Conservation (phyloP, 2,329 filamentous ascomycete species). For the Aureobasidium zeae region DNA sequence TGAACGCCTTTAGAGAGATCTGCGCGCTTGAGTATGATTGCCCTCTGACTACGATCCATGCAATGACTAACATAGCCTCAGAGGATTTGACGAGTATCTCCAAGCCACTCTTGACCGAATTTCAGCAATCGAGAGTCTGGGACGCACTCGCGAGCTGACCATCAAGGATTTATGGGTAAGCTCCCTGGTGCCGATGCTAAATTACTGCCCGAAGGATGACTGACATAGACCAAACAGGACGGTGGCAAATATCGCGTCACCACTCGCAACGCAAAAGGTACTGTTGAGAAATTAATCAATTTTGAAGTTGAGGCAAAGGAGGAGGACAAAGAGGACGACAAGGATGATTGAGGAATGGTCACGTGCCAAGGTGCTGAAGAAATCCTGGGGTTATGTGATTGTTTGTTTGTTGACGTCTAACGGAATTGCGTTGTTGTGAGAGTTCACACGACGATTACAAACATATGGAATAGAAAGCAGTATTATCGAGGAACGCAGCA, state of each 20-base stretch:
- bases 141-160: slow-evolving; percentile 86
- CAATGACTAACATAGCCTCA: background rate
- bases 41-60: background rate
- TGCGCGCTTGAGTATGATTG: slow-evolving; percentile 47
- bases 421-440: background rate
- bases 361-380: slow-evolving; percentile 5
- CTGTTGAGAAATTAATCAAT: slow-evolving; percentile 38
- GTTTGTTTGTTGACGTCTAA: slow-evolving; percentile 8
- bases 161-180: slow-evolving; percentile 75
- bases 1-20: slow-evolving; percentile 79
- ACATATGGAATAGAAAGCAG: slow-evolving; percentile 4
- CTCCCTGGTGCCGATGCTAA: background rate
- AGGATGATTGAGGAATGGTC: slow-evolving; percentile 20
- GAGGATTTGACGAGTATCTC: slow-evolving; percentile 71
- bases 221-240: slow-evolving; percentile 30
- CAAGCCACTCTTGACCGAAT: slow-evolving; percentile 79
- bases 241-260: slow-evolving; percentile 68
- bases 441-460: background rate
- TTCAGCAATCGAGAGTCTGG: slow-evolving; percentile 83
- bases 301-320: slow-evolving; percentile 32
- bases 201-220: background rate
- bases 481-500: background rate
- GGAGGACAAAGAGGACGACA: slow-evolving; percentile 22
- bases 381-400: background rate
- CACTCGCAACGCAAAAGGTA: slow-evolving; percentile 39